Evolutionary conservation across 2,329 filamentous ascomycete genomes (phyloP).

Genomic region (Neonectria ditissima): DNA sequence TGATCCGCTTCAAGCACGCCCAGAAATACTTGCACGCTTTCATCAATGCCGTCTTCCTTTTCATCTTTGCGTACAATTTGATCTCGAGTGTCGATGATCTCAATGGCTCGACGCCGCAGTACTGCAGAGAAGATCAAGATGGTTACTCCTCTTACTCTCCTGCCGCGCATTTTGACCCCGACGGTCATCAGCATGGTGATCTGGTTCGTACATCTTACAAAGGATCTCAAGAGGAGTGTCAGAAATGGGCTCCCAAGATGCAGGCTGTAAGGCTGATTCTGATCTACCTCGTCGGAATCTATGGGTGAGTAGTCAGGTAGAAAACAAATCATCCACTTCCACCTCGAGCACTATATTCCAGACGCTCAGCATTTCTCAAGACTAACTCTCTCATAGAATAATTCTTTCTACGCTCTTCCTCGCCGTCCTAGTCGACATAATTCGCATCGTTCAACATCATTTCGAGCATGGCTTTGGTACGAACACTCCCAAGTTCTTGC

Average conservation of each 20-base stretch:
- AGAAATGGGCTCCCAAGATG: constrained; percentile 12
- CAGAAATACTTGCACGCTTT: neutral
- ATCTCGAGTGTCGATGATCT: neutral
- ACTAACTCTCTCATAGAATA: neutral
- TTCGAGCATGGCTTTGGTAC: too few species aligned
- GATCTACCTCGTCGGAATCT: neutral
- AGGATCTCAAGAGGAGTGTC: neutral
- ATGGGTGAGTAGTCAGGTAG: constrained; percentile 4
- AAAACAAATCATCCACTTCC: neutral
- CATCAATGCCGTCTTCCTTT: constrained; percentile 1
- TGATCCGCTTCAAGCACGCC: constrained; percentile 1
- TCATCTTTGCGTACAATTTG: neutral
- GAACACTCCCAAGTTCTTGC: too few species aligned
- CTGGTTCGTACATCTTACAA: neutral
- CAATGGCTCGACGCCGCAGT: too few species aligned
- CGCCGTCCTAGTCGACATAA: too few species aligned
- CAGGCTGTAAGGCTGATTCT: neutral
- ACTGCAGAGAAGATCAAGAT: neutral
- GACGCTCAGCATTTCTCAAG: neutral
- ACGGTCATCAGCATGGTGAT: neutral
- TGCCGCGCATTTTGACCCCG: neutral
- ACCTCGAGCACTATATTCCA: neutral
- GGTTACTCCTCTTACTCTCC: neutral
- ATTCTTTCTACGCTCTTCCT: neutral
- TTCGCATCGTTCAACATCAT: too few species aligned